Percentiles rank a stretch among this genome's conserved stretches.
These are phyloP conservation scores for Begonia loranthoides DNA, from an alignment of 306 rosid genomes.

Conservation along the genomic window DNA sequence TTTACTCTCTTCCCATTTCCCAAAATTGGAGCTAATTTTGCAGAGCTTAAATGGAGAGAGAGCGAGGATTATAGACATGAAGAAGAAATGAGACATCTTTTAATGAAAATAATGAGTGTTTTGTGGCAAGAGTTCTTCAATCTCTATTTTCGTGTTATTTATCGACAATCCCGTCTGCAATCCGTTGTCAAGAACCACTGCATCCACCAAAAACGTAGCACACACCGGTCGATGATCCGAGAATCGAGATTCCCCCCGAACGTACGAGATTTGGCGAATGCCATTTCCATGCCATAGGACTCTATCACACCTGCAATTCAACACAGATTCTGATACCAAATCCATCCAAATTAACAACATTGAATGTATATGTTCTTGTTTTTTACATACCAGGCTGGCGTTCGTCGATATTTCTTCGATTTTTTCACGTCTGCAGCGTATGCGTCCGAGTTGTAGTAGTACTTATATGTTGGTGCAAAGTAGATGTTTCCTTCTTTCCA, in stretches of 20 bases:
- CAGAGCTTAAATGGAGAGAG: too few relatives aligned
- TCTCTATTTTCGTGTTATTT: too few relatives aligned
- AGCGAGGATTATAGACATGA: too few relatives aligned
- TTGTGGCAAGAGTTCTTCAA: too few relatives aligned
- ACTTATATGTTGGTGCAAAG: conserved; percentile 15
- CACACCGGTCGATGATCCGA: conserved; percentile 97
- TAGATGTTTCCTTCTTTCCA: conserved; percentile 14
- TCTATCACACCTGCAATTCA: conserved; percentile 77
- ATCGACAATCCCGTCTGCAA: too few relatives aligned
- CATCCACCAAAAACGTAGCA: conserved; percentile 66
- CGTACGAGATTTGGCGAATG: conserved; percentile 67
- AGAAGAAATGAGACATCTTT: too few relatives aligned
- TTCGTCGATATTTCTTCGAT: conserved; percentile 11
- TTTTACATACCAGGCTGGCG: conserved; percentile 12
- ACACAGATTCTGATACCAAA: not conserved
- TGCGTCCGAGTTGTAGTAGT: conserved; percentile 9
- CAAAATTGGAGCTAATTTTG: too few relatives aligned
- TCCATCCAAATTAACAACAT: too few relatives aligned
- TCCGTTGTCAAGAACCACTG: conserved; percentile 28
- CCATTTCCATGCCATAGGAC: conserved; percentile 92
- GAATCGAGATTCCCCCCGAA: conserved; percentile 90
- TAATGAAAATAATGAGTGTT: too few relatives aligned
- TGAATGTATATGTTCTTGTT: too few relatives aligned
- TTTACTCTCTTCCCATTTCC: too few relatives aligned
- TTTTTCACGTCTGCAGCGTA: conserved; percentile 5